Evolutionary conservation across 345 rosid genomes (phyloP).

Genomic region (Moricandia moricandioides): DNA sequence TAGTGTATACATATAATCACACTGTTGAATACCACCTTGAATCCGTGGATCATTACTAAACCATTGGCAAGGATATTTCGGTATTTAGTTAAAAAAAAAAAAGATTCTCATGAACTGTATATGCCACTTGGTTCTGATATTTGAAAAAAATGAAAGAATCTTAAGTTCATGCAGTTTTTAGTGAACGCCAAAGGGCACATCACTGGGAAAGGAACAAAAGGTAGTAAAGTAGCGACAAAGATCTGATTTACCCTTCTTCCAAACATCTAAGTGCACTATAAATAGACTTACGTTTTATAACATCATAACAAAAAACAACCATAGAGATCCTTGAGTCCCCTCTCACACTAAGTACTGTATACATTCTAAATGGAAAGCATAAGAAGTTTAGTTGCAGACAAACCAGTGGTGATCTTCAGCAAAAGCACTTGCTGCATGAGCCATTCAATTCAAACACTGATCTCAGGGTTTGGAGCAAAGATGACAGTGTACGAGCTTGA

Average conservation of each 20-base stretch:
- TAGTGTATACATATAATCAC: slow-evolving; percentile 2
- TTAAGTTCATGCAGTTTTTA: slow-evolving; percentile 25
- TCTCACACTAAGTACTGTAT: slow-evolving; percentile 4
- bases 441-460: slow-evolving; percentile 60
- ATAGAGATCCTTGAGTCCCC: slow-evolving; percentile 14
- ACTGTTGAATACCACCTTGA: slow-evolving; percentile 11
- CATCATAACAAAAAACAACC: slow-evolving; percentile 21
- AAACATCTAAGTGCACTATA: slow-evolving; percentile 17
- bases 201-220: slow-evolving; percentile 16
- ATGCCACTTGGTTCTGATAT: slow-evolving; percentile 33
- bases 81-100: not conserved
- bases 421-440: slow-evolving; percentile 75
- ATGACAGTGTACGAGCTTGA: slow-evolving; percentile 73
- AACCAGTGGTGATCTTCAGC: slow-evolving; percentile 88
- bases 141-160: slow-evolving; percentile 9
- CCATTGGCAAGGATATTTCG: slow-evolving; percentile 26
- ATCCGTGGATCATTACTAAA: slow-evolving; percentile 1
- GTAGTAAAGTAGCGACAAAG: slow-evolving; percentile 34
- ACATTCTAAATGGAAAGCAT: slow-evolving; percentile 34
- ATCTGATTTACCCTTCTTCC: slow-evolving; percentile 19
- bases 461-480: slow-evolving; percentile 71
- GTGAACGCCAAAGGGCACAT: slow-evolving; percentile 35
- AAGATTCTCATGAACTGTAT: slow-evolving; percentile 26
- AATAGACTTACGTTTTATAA: slow-evolving; percentile 20
- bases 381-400: slow-evolving; percentile 56